Conservation (phyloP, 2,329 filamentous ascomycete genomes). For the Stagonosporopsis chrysanthemi region DNA sequence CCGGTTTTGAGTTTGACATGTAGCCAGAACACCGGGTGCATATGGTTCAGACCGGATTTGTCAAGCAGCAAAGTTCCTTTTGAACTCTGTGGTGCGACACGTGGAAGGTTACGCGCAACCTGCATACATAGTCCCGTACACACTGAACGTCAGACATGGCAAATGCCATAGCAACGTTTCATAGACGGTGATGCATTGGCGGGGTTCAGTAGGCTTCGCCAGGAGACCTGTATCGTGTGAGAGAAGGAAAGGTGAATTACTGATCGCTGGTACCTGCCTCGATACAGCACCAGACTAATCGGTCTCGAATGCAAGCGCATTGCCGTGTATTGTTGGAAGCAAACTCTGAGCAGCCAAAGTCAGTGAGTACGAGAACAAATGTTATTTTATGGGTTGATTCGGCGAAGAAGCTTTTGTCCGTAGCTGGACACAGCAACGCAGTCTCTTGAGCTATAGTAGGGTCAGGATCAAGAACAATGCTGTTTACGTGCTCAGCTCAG, state of each 20-base stretch:
- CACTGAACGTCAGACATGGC: background rate
- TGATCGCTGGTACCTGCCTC: background rate
- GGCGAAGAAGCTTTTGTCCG: background rate
- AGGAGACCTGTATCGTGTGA: background rate
- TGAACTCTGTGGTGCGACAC: constrained; percentile 7
- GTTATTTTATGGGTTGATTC: background rate
- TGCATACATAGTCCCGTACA: background rate
- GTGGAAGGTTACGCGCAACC: constrained; percentile 7
- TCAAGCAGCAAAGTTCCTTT: constrained; percentile 1
- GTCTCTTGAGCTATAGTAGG: background rate
- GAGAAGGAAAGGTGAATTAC: background rate
- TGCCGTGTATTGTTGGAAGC: background rate
- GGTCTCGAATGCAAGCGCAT: background rate
- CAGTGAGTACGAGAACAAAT: background rate
- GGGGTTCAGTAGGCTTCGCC: background rate
- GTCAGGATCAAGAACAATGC: background rate
- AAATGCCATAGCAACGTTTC: constrained; percentile 6
- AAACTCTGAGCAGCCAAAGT: background rate
- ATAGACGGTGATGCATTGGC: background rate
- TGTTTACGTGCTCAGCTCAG: no score
- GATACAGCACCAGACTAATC: background rate
- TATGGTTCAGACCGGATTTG: background rate
- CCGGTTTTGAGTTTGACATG: background rate
- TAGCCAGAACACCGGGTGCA: background rate
- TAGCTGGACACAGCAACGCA: background rate